Percentiles rank a stretch among this genome's conserved stretches.
Conservation (phyloP, 1,284 basidiomycete species). For the Quambalaria eucalypti region DNA sequence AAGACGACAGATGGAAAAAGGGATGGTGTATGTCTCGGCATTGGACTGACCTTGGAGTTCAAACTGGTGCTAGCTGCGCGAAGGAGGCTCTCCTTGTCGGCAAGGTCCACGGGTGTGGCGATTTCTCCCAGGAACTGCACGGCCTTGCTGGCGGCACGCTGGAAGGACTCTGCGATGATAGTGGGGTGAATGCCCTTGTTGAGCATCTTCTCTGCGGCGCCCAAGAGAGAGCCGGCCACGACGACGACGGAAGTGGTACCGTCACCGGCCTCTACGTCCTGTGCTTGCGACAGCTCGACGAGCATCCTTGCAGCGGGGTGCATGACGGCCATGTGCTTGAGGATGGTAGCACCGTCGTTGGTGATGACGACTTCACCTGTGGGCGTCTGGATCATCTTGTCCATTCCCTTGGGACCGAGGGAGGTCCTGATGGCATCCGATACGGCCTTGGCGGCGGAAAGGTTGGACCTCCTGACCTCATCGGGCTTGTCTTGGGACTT, state of each 20-base stretch:
- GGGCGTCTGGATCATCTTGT: slow-evolving; percentile 98
- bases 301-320: slow-evolving; percentile 96
- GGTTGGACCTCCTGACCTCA: slow-evolving; percentile 44
- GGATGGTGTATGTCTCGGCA: neutral
- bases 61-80: slow-evolving; percentile 89
- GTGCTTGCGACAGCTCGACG: slow-evolving; percentile 92
- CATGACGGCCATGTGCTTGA: slow-evolving; percentile 92
- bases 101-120: slow-evolving; percentile 82
- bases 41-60: slow-evolving; percentile 83
- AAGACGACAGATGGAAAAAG: neutral
- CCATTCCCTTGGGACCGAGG: slow-evolving; percentile 95
- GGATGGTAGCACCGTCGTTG: slow-evolving; percentile 96
- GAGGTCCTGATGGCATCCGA: slow-evolving; percentile 96
- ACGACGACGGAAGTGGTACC: slow-evolving; percentile 99
- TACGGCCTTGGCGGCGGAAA: slow-evolving; percentile 61
- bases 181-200: slow-evolving; percentile 92
- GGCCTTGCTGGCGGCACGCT: slow-evolving; percentile 80
- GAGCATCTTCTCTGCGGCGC: slow-evolving; percentile 93
- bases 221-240: slow-evolving; percentile 81
- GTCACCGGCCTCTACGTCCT: slow-evolving; percentile 97
- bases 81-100: slow-evolving; percentile 74
- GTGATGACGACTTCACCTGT: slow-evolving; percentile 96
- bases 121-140: slow-evolving; percentile 91
- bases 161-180: slow-evolving; percentile 90
- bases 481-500: slow-evolving; percentile 48